phyloP scores from a whole-genome alignment of 257 asterid genomes.

The Thymus mandschuricus region DNA sequence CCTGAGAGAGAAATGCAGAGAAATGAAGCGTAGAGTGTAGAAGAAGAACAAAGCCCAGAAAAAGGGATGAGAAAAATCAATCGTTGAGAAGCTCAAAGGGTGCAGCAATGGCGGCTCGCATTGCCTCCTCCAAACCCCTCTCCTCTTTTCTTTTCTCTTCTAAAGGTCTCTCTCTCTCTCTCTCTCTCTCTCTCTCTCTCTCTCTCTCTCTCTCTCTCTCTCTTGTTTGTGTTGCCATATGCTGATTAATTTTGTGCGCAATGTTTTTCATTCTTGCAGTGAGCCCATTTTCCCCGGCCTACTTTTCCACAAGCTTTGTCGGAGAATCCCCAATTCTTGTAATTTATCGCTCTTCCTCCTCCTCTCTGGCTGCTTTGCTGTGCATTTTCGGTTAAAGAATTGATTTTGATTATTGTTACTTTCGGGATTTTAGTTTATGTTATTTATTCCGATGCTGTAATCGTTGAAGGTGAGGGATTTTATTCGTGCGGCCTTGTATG shows the following conservation, averaged over 20 bases:
- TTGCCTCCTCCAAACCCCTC: slow-evolving; percentile 47
- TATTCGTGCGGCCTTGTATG: slow-evolving; percentile 79
- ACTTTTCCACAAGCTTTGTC: slow-evolving; percentile 65
- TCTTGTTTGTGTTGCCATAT: neutral
- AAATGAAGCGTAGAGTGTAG: neutral
- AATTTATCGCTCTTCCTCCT: slow-evolving; percentile 27
- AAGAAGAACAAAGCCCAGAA: neutral
- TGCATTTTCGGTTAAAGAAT: slow-evolving; percentile 8
- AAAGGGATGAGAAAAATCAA: slow-evolving; percentile 15
- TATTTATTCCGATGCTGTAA: neutral
- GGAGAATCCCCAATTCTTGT: slow-evolving; percentile 78
- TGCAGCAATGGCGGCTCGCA: slow-evolving; percentile 66
- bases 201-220: slow-evolving; percentile 23
- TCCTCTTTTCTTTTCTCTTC: slow-evolving; percentile 40
- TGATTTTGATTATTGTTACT: slow-evolving; percentile 17
- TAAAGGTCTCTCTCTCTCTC: slow-evolving; percentile 29
- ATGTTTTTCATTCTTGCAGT: slow-evolving; percentile 44
- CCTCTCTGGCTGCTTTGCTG: neutral
- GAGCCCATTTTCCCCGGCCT: slow-evolving; percentile 50
- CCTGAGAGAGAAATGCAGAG: slow-evolving; percentile 19
- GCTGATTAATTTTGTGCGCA: neutral
- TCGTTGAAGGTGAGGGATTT: slow-evolving; percentile 80
- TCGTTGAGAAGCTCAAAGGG: slow-evolving; percentile 10
- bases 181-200: slow-evolving; percentile 31
- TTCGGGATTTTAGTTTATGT: slow-evolving; percentile 7